Evolutionary conservation across 1,139 yeast species (phyloP), one percentile per base, ranked within the genome.

Genomic region (Debaryomyces fabryi): DNA sequence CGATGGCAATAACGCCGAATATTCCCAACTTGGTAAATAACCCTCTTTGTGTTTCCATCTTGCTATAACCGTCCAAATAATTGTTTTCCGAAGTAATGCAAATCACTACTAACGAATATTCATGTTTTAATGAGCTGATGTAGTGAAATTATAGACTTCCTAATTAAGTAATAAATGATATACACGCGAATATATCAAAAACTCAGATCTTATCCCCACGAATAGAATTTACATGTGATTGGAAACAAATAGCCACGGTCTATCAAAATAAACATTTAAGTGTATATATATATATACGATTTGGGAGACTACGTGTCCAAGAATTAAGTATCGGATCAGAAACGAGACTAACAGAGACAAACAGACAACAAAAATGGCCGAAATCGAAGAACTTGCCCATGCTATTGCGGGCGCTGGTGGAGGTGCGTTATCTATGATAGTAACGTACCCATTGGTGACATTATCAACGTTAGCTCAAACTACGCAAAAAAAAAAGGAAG

Each of bases 381-480:
- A 67, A 48, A 58, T 62, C 20, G 82, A 79, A 57, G 84, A 83
- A 55, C 65, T 81, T 36, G 92, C 95, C 36, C 97, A 91, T 62
- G 97, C 97, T 13, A 69, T 91, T 20, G 88, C 96, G 10, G 97
- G 97, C 12, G 96, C 97, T 44, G 87, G 93, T 10, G 96, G 96
- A 33, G 97, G 97, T 20, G 91, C 95, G 37, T 78, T 89, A 41
- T 82, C 96, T 7, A 87, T 90, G 86, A 79, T 86, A 2, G 85
- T 87, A 39, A 88, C 97, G 2, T 88, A 90, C 62, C 96, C 98
- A 9, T 72, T 90, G 58, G 90, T 88, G 51, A 87, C 96, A 2
- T 70, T 89, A 50, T 86, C 96, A 3, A 89, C 96, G 1, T 78
- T 88, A 47, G 95, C 96, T 8, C 97, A 90, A 65, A 85, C 96